Base-by-base conservation (phyloP, 345 rosid genomes). In the Leavenworthia alabamica region DNA sequence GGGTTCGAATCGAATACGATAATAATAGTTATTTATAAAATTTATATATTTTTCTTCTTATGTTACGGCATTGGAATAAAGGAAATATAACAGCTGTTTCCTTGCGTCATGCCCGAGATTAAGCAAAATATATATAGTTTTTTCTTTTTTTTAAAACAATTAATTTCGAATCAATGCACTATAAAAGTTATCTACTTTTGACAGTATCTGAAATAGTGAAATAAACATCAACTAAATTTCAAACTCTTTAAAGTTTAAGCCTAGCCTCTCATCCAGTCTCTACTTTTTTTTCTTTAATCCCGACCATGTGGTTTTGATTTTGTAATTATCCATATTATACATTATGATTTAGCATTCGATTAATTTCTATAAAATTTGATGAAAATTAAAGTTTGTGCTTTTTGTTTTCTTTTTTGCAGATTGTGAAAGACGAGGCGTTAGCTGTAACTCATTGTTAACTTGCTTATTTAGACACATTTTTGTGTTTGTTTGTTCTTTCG, bases 11-110 rank as follows among this genome's bases (percentile, higher is more conserved):
- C 19, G 7, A 6, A 28, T 43, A 52, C 43, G 49, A 0, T 43
- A 5, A 47, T 7, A 26, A 17, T 16, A 3, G 1, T 1, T 31
- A 33, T 40, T 24, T 47, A 27, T 66, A 8, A 51, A 54, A 42
- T 19, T 16, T 51, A 17, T 62, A 54, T 44, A 44, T 56, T 62
- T 70, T 47, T 14, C 63, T 56, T 50, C 52, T 20, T 2, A 55
- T 55, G 74, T 70, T 53, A 70, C 64, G 74, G 74, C 59, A 62
- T 40, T 28, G 58, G 57, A n/a, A 56, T 55, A 70, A 70, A 40
- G 57, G 36, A 70, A 39, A 55, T 27, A 53, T n/a, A n/a, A 70
- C 74, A 70, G 68, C 74, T 62, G 74, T 62, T 62, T 70, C 68
- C 74, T 62, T 62, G 68, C 64, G 62, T 70, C 64, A 39, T 36